Percentiles rank a stretch among this genome's conserved stretches.
These are phyloP conservation scores for Nakazawaea ernobii DNA, from an alignment of 805 yeast genomes.

Conservation along the genomic window DNA sequence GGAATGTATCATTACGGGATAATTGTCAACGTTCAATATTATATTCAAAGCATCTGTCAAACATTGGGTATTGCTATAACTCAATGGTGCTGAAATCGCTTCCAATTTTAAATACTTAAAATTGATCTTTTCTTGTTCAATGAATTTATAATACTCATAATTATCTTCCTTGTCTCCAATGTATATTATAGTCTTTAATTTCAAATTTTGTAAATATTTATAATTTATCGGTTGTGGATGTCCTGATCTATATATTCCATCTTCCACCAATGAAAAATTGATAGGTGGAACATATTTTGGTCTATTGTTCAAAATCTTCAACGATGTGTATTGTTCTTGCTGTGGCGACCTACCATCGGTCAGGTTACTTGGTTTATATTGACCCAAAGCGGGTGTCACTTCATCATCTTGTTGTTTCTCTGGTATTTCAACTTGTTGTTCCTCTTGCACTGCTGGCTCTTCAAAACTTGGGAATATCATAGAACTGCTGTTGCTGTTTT, in stretches of 20 bases:
- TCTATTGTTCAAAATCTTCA: conserved; percentile 23
- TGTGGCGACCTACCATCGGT: not conserved
- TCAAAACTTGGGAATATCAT: not conserved
- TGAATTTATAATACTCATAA: conserved; percentile 67
- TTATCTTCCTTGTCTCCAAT: conserved; percentile 70
- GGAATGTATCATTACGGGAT: conserved; percentile 86
- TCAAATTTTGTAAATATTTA: conserved; percentile 65
- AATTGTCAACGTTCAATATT: conserved; percentile 59
- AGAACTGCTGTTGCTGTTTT: not conserved
- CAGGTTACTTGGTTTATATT: conserved; percentile 1
- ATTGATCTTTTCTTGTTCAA: conserved; percentile 64
- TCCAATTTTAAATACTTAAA: conserved; percentile 60
- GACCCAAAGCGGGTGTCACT: conserved; percentile 6
- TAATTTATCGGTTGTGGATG: conserved; percentile 88
- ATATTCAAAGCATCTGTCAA: conserved; percentile 52
- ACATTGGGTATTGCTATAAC: conserved; percentile 50
- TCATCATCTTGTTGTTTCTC: not conserved
- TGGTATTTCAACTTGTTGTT: too few relatives aligned
- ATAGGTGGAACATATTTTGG: conserved; percentile 76
- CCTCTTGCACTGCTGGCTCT: not conserved
- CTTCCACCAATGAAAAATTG: conserved; percentile 84
- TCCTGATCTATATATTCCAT: conserved; percentile 84
- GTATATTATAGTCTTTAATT: conserved; percentile 75
- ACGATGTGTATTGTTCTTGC: conserved; percentile 23
- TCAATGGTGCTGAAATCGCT: conserved; percentile 71